Evolutionary conservation across 2,329 filamentous ascomycete genomes (phyloP).

Genomic region (Hypocrella siamensis): DNA sequence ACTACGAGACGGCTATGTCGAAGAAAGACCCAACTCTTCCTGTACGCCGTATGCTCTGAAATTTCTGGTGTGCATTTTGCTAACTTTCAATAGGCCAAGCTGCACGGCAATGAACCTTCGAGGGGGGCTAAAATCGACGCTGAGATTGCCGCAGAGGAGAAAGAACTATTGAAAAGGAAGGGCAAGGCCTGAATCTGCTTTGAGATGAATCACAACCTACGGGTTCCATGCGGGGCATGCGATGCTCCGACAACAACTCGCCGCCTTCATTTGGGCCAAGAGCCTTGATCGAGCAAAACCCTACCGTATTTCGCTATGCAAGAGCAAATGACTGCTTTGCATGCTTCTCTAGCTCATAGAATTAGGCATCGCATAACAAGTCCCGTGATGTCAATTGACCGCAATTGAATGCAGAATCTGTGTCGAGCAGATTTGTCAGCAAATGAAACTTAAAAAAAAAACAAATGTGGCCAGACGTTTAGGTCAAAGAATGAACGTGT

Average conservation of each 20-base stretch:
- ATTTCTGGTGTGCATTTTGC: background rate
- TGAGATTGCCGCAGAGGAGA: constrained; percentile 51
- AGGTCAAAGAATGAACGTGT: constrained; percentile 2
- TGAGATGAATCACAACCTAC: too few species aligned
- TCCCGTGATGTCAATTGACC: background rate
- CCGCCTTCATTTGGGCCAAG: too few species aligned
- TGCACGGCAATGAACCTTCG: constrained; percentile 60
- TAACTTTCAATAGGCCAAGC: constrained; percentile 30
- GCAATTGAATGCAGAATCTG: background rate
- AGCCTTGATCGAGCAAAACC: too few species aligned
- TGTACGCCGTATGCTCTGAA: constrained; percentile 19
- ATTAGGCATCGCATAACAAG: too few species aligned
- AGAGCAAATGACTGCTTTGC: too few species aligned
- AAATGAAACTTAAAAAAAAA: background rate
- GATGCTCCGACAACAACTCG: too few species aligned
- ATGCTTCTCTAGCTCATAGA: too few species aligned
- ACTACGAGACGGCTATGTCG: constrained; percentile 20
- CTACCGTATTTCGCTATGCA: too few species aligned
- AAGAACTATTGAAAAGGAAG: constrained; percentile 47
- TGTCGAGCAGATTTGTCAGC: background rate
- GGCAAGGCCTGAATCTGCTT: constrained; percentile 11
- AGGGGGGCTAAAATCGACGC: constrained; percentile 59
- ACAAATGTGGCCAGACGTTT: constrained; percentile 1
- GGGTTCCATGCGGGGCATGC: too few species aligned
- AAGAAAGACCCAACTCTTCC: constrained; percentile 48